A percentile compares a stretch with the other conserved stretches of the same genome.
Conservation (phyloP, 1,284 basidiomycete species). For the Singerocomus inundabilis region DNA sequence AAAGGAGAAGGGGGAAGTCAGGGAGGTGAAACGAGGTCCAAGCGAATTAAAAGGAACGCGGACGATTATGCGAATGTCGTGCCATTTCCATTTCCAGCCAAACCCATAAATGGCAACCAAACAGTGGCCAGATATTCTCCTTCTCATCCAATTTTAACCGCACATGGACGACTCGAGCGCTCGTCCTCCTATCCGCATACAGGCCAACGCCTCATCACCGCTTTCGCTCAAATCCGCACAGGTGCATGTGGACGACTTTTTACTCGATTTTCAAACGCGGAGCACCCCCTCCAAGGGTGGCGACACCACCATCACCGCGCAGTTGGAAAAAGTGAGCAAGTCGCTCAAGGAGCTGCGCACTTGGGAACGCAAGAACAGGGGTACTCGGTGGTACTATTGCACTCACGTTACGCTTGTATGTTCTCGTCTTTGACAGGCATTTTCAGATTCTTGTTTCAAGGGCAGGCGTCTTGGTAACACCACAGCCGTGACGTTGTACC, state of each 20-base stretch:
- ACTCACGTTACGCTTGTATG: not conserved
- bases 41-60: not conserved
- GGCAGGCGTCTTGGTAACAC: no score
- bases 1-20: not conserved
- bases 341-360: constrained; percentile 43
- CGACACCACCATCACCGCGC: constrained; percentile 52
- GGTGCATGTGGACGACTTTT: constrained; percentile 42
- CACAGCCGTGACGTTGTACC: no score
- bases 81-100: constrained; percentile 15
- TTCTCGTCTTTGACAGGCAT: constrained; percentile 4
- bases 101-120: not conserved
- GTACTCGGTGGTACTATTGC: constrained; percentile 3
- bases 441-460: not conserved
- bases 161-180: constrained; percentile 47
- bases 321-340: constrained; percentile 51
- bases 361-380: constrained; percentile 22
- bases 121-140: no score
- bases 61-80: constrained; percentile 5
- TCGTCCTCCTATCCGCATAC: constrained; percentile 48
- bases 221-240: constrained; percentile 41
- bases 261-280: constrained; percentile 46
- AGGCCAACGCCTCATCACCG: constrained; percentile 34
- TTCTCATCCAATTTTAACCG: no score
- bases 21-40: not conserved
- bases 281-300: constrained; percentile 43